A percentile compares a stretch with the other conserved stretches of the same genome.
Conservation (phyloP, 441 rosid species). For the Pelargonium cotyledonis region DNA sequence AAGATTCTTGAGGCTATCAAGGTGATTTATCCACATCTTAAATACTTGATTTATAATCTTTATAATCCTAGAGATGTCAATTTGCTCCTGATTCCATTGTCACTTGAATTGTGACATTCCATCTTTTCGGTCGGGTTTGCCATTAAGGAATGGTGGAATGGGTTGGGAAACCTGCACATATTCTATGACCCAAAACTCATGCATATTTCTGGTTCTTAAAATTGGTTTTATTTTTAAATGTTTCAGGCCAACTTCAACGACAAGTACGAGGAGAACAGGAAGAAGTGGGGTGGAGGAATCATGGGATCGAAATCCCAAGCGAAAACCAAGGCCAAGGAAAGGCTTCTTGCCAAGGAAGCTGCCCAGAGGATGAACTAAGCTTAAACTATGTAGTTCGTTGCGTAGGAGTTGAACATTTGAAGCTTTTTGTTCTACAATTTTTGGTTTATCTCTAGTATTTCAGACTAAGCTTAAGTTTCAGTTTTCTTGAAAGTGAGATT, state of each 20-base stretch:
- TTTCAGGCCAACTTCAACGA: constrained; percentile 79
- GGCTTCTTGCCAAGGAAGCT: constrained; percentile 69
- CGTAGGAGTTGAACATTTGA: not conserved
- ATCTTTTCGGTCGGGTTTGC: too few relatives aligned
- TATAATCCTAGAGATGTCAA: too few relatives aligned
- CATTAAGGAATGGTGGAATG: too few relatives aligned
- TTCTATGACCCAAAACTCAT: too few relatives aligned
- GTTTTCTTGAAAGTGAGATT: constrained; percentile 3
- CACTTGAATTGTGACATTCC: too few relatives aligned
- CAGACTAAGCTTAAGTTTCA: not conserved
- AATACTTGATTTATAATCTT: too few relatives aligned
- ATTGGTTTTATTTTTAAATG: not conserved
- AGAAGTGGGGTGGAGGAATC: constrained; percentile 95
- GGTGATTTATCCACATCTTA: constrained; percentile 24
- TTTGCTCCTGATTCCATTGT: too few relatives aligned
- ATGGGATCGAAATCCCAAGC: constrained; percentile 95
- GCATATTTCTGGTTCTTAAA: not conserved
- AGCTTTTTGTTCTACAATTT: not conserved
- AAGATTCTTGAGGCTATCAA: constrained; percentile 74
- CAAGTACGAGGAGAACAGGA: constrained; percentile 76
- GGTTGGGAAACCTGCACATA: too few relatives aligned
- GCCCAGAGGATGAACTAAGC: constrained; percentile 63
- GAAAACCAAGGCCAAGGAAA: constrained; percentile 71
- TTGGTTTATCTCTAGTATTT: not conserved
- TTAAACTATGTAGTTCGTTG: not conserved